Percentiles rank a stretch among this genome's conserved stretches.
These are phyloP conservation scores for Eremothecium coryli DNA, from an alignment of 1,139 yeast genomes.

Conservation along the genomic window DNA sequence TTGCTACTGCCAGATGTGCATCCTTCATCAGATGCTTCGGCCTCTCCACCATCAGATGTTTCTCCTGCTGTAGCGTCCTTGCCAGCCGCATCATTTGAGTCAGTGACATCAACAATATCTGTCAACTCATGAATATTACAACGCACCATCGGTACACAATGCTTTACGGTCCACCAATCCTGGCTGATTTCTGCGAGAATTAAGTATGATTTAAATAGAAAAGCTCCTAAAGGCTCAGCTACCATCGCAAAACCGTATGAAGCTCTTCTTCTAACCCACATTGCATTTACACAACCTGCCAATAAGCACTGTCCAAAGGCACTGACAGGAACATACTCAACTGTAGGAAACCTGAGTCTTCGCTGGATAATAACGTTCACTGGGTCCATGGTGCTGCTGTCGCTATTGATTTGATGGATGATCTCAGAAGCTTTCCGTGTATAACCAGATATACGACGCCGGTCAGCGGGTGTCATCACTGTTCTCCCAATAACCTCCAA, in stretches of 20 bases:
- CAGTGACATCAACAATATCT: neutral
- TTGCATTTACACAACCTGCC: conserved; percentile 10
- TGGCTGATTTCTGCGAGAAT: conserved; percentile 9
- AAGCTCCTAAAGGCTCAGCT: conserved; percentile 12
- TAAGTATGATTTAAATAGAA: conserved; percentile 12
- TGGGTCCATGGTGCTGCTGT: conserved; percentile 6
- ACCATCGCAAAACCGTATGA: conserved; percentile 5
- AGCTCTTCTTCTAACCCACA: conserved; percentile 8
- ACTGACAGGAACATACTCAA: conserved; percentile 10
- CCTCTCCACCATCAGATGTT: neutral
- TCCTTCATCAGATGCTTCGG: neutral
- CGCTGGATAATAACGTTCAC: conserved; percentile 5
- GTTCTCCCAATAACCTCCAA: conserved; percentile 2
- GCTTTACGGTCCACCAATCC: conserved; percentile 6
- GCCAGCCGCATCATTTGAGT: conserved; percentile 1
- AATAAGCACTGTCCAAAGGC: conserved; percentile 11
- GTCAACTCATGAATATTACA: conserved; percentile 2
- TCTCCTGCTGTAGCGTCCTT: neutral
- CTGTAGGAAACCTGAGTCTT: conserved; percentile 8
- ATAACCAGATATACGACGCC: conserved; percentile 1
- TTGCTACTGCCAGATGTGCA: neutral
- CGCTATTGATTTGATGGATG: conserved; percentile 5
- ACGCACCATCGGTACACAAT: conserved; percentile 5
- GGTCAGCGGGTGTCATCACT: conserved; percentile 1
- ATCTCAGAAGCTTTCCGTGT: conserved; percentile 4